Percentiles rank a stretch among this genome's conserved stretches.
phyloP scores from a whole-genome alignment of 1,139 yeast species.

The Candida sp. region DNA sequence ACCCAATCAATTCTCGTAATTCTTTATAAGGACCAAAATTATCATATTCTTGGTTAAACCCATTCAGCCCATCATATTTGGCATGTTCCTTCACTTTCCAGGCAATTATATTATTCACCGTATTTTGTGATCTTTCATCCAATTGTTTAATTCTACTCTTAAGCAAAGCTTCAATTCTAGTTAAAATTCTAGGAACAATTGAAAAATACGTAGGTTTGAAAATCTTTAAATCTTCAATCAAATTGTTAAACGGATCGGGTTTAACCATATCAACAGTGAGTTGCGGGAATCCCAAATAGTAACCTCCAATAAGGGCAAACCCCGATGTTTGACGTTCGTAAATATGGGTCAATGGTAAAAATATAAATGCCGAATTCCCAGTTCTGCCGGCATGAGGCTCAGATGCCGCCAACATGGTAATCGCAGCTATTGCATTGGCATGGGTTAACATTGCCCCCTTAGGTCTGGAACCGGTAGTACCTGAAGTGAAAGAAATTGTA shows the following conservation, averaged over 20 bases:
- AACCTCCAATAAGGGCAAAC: constrained; percentile 31
- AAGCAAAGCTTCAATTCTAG: constrained; percentile 35
- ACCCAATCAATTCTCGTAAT: constrained; percentile 26
- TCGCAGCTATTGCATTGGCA: constrained; percentile 44
- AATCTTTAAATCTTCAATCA: constrained; percentile 25
- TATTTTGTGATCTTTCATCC: constrained; percentile 12
- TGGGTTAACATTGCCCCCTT: constrained; percentile 66
- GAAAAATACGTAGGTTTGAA: constrained; percentile 32
- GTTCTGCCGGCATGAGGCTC: constrained; percentile 11
- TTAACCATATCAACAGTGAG: constrained; percentile 13
- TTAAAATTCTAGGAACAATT: constrained; percentile 30
- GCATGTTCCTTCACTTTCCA: constrained; percentile 24
- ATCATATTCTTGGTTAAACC: constrained; percentile 20
- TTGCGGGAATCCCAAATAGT: constrained; percentile 41
- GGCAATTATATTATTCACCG: constrained; percentile 15
- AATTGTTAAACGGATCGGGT: constrained; percentile 11
- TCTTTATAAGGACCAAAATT: constrained; percentile 19
- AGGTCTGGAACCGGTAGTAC: constrained; percentile 64
- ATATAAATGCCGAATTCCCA: constrained; percentile 18
- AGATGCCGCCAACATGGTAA: constrained; percentile 18
- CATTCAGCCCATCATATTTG: constrained; percentile 22
- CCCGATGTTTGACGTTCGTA: constrained; percentile 32
- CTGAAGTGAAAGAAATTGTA: constrained; percentile 72
- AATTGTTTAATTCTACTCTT: constrained; percentile 27
- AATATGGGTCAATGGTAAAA: constrained; percentile 35